Conservation (phyloP, 129 eudicot species). For the Centaurea solstitialis region DNA sequence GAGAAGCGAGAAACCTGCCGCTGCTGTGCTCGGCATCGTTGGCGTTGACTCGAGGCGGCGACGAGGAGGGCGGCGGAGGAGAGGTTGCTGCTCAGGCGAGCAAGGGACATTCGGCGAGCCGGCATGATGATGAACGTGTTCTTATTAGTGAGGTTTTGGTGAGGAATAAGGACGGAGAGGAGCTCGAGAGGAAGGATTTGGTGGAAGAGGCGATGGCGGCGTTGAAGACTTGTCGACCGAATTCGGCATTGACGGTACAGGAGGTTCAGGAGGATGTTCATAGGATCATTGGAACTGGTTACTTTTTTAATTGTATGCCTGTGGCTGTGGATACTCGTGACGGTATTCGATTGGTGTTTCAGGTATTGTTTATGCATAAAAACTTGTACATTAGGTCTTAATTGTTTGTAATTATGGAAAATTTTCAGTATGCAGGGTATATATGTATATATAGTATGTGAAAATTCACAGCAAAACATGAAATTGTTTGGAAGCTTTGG, state of each 20-base stretch:
- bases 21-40: conserved; percentile 56
- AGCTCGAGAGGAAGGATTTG: conserved; percentile 90
- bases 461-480: not conserved
- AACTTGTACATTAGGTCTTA: not conserved
- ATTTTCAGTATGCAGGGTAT: not conserved
- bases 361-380: conserved; percentile 50
- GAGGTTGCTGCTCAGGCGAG: conserved; percentile 28
- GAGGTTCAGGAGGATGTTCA: conserved; percentile 98
- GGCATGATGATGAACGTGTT: conserved; percentile 79
- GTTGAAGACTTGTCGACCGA: conserved; percentile 78
- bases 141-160: conserved; percentile 89
- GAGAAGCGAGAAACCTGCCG: conserved; percentile 22
- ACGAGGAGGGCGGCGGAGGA: conserved; percentile 41
- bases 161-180: conserved; percentile 93
- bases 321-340: conserved; percentile 96
- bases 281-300: conserved; percentile 86
- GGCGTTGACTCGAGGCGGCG: conserved; percentile 40
- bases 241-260: conserved; percentile 76
- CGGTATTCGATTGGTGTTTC: conserved; percentile 87
- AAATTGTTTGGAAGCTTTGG: not conserved
- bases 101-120: conserved; percentile 33
- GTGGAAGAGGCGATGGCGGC: conserved; percentile 80
- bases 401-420: not conserved
- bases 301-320: conserved; percentile 82
- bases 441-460: conserved; percentile 1